Percentiles rank a stretch among this genome's conserved stretches.
Evolutionary conservation across 495 filamentous ascomycete genomes (phyloP).

Genomic region (Trichoderma reesei): DNA sequence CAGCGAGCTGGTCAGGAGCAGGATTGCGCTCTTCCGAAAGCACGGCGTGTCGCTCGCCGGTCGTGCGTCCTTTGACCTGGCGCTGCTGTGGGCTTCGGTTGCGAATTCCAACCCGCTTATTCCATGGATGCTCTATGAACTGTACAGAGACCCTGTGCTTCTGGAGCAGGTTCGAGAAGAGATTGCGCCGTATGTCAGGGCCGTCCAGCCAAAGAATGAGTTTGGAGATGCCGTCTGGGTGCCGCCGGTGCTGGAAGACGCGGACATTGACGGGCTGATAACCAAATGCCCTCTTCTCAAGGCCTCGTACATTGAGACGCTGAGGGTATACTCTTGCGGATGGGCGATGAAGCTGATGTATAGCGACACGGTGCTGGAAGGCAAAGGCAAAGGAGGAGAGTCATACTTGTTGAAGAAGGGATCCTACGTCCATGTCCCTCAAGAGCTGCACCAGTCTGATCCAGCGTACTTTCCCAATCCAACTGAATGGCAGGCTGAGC

Average conservation of each 20-base stretch:
- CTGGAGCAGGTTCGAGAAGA: slow-evolving; percentile 9
- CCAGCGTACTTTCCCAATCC: slow-evolving; percentile 2
- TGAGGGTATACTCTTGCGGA: neutral
- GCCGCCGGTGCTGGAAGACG: slow-evolving; percentile 1
- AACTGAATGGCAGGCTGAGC: slow-evolving; percentile 2
- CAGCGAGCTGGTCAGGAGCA: neutral
- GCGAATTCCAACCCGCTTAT: slow-evolving; percentile 5
- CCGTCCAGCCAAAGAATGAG: slow-evolving; percentile 5
- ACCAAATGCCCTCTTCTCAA: slow-evolving; percentile 7
- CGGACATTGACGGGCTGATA: slow-evolving; percentile 7
- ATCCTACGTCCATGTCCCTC: slow-evolving; percentile 2
- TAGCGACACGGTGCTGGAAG: neutral
- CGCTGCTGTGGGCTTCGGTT: slow-evolving; percentile 5
- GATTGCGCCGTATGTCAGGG: slow-evolving; percentile 8
- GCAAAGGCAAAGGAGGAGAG: neutral
- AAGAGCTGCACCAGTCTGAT: slow-evolving; percentile 9
- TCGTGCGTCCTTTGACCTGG: slow-evolving; percentile 3
- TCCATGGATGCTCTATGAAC: slow-evolving; percentile 6
- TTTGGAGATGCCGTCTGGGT: slow-evolving; percentile 7
- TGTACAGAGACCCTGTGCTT: slow-evolving; percentile 5
- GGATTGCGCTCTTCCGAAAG: neutral
- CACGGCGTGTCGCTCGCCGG: slow-evolving; percentile 1
- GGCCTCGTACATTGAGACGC: slow-evolving; percentile 1
- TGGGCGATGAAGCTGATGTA: slow-evolving; percentile 10
- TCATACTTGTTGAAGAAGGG: slow-evolving; percentile 3